These are phyloP conservation scores for Suillus occidentalis DNA, from an alignment of 768 basidiomycete genomes.

Conservation along the genomic window DNA sequence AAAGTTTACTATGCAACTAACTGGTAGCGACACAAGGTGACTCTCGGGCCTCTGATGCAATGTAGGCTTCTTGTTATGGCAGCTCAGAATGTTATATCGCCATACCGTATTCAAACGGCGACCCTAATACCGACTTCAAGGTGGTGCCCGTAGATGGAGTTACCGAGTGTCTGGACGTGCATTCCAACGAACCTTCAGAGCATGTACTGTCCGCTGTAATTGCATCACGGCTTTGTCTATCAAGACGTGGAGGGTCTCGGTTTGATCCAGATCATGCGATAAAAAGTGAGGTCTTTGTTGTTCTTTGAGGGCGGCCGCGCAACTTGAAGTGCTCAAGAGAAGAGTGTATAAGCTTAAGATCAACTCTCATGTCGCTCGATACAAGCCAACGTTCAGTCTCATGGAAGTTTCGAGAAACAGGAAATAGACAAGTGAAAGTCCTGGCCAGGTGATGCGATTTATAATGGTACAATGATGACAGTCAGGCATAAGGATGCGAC, in stretches of 20 bases:
- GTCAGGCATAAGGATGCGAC: background rate
- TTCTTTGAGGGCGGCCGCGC: background rate
- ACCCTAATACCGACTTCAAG: conserved; percentile 1
- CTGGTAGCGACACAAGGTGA: background rate
- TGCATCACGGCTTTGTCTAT: background rate
- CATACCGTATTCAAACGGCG: conserved; percentile 1
- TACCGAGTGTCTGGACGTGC: conserved; percentile 3
- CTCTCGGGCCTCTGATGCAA: conserved; percentile 7
- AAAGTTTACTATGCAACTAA: background rate
- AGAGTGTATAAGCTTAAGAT: background rate
- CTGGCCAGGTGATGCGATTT: background rate
- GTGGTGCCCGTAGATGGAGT: background rate
- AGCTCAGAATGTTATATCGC: conserved; percentile 2
- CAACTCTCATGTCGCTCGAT: background rate
- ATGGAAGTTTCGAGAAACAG: background rate
- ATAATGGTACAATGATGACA: background rate
- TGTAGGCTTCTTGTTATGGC: background rate
- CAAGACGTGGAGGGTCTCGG: background rate
- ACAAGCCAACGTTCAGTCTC: background rate
- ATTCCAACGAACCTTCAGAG: no score
- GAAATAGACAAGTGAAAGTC: background rate
- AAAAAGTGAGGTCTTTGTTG: background rate
- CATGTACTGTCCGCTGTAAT: no score
- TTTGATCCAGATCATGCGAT: background rate
- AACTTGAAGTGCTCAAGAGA: background rate